Conservation (phyloP, 495 filamentous ascomycete genomes). For the Trichocladium uniseriatum region DNA sequence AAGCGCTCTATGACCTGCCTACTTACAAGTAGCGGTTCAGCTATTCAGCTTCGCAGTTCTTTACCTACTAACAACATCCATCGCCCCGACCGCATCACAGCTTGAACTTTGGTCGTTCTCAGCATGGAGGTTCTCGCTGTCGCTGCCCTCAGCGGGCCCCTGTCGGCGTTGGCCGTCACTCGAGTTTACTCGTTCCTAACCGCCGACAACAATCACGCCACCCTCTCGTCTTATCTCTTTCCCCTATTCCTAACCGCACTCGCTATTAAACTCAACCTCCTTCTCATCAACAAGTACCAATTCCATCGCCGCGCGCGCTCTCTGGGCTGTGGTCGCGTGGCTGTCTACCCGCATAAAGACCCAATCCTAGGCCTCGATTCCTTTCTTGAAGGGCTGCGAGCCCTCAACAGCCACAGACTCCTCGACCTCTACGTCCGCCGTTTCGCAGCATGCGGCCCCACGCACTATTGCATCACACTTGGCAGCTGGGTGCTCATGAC, state of each 20-base stretch:
- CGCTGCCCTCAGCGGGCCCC: not conserved
- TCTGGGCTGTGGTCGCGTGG: conserved; percentile 14
- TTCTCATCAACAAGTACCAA: conserved; percentile 3
- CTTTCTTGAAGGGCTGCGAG: conserved; percentile 20
- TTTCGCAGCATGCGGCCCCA: conserved; percentile 23
- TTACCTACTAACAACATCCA: no score
- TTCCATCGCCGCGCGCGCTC: conserved; percentile 8
- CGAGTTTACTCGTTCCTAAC: not conserved
- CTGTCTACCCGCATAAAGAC: conserved; percentile 32
- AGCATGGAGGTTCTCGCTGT: not conserved
- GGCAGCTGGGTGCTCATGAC: conserved; percentile 39
- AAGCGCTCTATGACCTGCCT: no score
- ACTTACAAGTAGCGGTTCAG: no score
- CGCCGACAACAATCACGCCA: not conserved
- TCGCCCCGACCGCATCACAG: no score
- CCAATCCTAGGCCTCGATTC: conserved; percentile 36
- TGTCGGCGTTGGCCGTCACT: not conserved
- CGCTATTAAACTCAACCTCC: conserved; percentile 1
- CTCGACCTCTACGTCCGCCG: conserved; percentile 14
- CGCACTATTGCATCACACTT: conserved; percentile 24
- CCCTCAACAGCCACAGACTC: conserved; percentile 23
- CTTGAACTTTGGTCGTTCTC: no score
- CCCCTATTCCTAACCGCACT: not conserved
- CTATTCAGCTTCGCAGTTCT: no score
- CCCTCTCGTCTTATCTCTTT: not conserved